These are phyloP conservation scores for Aspergillus sp. DNA, from an alignment of 2,329 filamentous ascomycete genomes.

Conservation along the genomic window DNA sequence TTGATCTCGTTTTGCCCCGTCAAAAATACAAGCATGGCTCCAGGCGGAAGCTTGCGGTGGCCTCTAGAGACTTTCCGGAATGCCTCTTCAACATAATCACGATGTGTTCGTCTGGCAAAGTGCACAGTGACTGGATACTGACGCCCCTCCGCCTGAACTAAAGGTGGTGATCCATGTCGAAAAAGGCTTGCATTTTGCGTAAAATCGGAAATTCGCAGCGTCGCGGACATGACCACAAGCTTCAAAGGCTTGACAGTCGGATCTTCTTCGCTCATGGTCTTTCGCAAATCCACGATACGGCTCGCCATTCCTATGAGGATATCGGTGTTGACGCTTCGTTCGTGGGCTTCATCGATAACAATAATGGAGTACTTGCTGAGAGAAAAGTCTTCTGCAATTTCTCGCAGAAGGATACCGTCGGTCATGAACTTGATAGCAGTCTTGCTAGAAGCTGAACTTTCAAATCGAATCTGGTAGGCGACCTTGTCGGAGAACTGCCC, in stretches of 20 bases:
- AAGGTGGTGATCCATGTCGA: conserved; percentile 65
- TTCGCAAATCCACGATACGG: conserved; percentile 78
- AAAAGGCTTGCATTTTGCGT: conserved; percentile 81
- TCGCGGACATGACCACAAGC: conserved; percentile 97
- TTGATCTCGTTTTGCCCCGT: conserved; percentile 91
- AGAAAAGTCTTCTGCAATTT: conserved; percentile 84
- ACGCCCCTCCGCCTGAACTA: conserved; percentile 84
- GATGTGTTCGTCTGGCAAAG: conserved; percentile 75
- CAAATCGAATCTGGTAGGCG: conserved; percentile 92
- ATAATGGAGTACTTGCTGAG: conserved; percentile 88
- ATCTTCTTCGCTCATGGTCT: conserved; percentile 69
- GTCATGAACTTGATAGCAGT: conserved; percentile 99
- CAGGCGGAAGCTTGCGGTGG: conserved; percentile 83
- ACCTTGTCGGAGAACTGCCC: conserved; percentile 72
- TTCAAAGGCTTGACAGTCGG: conserved; percentile 73
- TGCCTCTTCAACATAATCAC: conserved; percentile 86
- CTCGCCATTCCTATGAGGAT: conserved; percentile 97
- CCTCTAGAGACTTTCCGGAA: conserved; percentile 83
- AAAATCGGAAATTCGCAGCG: conserved; percentile 83
- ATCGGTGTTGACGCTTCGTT: conserved; percentile 95
- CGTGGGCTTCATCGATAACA: conserved; percentile 94
- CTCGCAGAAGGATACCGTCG: conserved; percentile 87
- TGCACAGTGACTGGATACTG: conserved; percentile 88
- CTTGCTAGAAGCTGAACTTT: conserved; percentile 71
- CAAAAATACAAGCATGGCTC: conserved; percentile 88